Evolutionary conservation across 2,329 filamentous ascomycete genomes (phyloP), one percentile per base, ranked within the genome.

Genomic region (Pleomassaria siparia): DNA sequence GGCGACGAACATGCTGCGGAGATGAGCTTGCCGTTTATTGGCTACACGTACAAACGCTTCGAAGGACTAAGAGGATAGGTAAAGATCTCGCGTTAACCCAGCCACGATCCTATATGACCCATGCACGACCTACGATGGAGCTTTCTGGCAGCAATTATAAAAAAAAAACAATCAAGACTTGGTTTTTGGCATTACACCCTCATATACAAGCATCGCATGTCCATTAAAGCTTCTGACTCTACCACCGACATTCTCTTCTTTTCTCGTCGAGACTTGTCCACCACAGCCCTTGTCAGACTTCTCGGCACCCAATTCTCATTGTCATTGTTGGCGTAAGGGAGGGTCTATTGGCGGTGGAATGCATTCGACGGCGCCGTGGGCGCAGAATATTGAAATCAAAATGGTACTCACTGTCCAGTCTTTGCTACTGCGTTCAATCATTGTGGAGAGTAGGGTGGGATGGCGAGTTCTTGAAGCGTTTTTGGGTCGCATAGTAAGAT

Each of bases 21-120:
- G 74, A 91, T 96, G 84, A 95, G 89, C 74, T 76, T 99, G 74
- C 94, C 94, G 2, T 99, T 96, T 71, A 94, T 95, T 62, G 90
- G 90, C 28, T 95, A 96, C 73, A 95, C 94, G 8, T 99, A 96
- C 79, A 99, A 97, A 83, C 89, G 94, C 53, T 99, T 99, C 73
- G 85, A 86, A 71, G 84, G 81, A 47, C 85, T 85, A 74, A 62
- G 74, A 36, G 71, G 72, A 37, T 61, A 67, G 29, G 72, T 66
- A 53, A 51, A 30, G 53, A 51, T 52, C n/a, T n/a, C 46, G 39
- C 45, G 43, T 52, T 40, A 22, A 43, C 37, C n/a, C 43, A 20
- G 37, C 28, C 18, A 46, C 21, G 43, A 46, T 37, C 15, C 32
- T 44, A 35, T 33, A 56, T 47, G 49, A 44, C 47, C 29, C 40